Evolutionary conservation across 2,329 filamentous ascomycete species (phyloP).

Genomic region (Sporothrix variecibatus): DNA sequence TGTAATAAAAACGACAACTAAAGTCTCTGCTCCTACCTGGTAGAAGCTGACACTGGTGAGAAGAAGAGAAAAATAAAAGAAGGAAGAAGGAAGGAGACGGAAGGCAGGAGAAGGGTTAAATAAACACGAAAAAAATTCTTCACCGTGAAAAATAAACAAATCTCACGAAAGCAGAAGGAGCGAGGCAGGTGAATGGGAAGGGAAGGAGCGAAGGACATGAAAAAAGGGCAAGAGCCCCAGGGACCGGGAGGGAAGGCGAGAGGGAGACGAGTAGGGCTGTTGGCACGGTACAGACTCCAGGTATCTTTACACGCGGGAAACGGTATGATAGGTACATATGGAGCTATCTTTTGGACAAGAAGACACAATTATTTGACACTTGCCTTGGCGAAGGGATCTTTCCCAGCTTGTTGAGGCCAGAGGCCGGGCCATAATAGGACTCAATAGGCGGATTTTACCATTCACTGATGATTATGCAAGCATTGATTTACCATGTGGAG

Average conservation of each 20-base stretch:
- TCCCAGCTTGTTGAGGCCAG: background rate
- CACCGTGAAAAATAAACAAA: background rate
- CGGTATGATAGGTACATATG: background rate
- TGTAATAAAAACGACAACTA: background rate
- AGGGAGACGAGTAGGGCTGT: background rate
- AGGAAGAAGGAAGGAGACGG: background rate
- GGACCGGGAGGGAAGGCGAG: background rate
- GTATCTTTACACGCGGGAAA: background rate
- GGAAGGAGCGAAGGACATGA: background rate
- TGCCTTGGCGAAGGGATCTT: background rate
- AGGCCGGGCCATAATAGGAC: background rate
- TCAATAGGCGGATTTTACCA: background rate
- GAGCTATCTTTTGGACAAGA: background rate
- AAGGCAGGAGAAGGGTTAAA: background rate
- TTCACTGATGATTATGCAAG: background rate
- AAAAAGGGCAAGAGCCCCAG: background rate
- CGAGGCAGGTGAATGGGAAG: background rate
- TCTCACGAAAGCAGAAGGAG: background rate
- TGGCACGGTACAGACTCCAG: background rate
- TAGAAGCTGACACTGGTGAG: background rate
- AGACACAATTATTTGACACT: background rate
- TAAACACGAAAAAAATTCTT: background rate
- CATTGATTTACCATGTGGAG: background rate
- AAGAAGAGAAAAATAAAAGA: background rate
- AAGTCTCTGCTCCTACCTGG: background rate